These are phyloP conservation scores for Pythium periplocum DNA, from an alignment of 352 stramenopile genomes.

Conservation along the genomic window DNA sequence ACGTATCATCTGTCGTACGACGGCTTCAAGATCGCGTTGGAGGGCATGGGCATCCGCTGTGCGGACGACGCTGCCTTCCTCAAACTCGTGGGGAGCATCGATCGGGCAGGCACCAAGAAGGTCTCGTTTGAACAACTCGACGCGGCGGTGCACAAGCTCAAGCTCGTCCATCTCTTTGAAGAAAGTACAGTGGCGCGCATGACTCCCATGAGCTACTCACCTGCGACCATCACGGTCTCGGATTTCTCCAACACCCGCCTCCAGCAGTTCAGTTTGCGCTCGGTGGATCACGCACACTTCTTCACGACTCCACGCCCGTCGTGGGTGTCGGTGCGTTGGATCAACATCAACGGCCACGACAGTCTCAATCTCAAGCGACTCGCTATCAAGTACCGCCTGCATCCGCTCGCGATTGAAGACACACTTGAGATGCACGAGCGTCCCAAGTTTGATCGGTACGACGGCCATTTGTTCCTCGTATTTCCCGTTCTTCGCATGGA, in stretches of 20 bases:
- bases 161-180: conserved; percentile 85
- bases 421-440: conserved; percentile 84
- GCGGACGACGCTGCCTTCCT: conserved; percentile 60
- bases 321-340: conserved; percentile 85
- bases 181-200: conserved; percentile 55
- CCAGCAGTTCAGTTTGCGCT: conserved; percentile 58
- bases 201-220: conserved; percentile 39
- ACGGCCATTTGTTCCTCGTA: conserved; percentile 78
- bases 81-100: conserved; percentile 68
- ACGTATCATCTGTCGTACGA: conserved; percentile 48
- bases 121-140: conserved; percentile 78
- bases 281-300: conserved; percentile 50
- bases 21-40: conserved; percentile 50
- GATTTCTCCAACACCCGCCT: conserved; percentile 75
- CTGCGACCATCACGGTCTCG: conserved; percentile 59
- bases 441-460: conserved; percentile 83
- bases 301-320: conserved; percentile 67
- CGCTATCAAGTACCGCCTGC: conserved; percentile 85
- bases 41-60: conserved; percentile 69
- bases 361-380: conserved; percentile 80
- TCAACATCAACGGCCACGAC: conserved; percentile 79
- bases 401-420: conserved; percentile 82
- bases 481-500: conserved; percentile 81
- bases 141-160: conserved; percentile 78
- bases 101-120: conserved; percentile 29